These are phyloP conservation scores for Xylariaceae sp. DNA, from an alignment of 2,329 filamentous ascomycete genomes.

Conservation along the genomic window DNA sequence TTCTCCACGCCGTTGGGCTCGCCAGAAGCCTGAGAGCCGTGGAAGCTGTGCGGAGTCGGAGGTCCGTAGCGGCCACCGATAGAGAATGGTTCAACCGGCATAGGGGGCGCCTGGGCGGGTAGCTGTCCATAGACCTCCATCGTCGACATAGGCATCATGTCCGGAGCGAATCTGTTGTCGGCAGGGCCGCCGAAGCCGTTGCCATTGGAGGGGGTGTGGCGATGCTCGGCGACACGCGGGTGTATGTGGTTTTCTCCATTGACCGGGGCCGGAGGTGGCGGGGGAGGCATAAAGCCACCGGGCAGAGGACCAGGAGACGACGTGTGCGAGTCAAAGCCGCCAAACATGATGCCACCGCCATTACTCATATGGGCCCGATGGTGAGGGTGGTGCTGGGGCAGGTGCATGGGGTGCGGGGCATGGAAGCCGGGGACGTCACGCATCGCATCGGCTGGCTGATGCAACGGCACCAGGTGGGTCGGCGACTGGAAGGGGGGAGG, in stretches of 20 bases:
- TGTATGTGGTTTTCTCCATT: constrained; percentile 19
- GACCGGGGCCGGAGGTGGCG: constrained; percentile 18
- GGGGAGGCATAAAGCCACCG: constrained; percentile 40
- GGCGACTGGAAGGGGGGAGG: constrained; percentile 10
- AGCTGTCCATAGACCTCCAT: constrained; percentile 19
- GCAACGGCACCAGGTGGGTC: constrained; percentile 13
- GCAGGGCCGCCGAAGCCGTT: constrained; percentile 20
- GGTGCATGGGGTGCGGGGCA: constrained; percentile 22
- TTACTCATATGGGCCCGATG: constrained; percentile 44
- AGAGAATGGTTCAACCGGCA: constrained; percentile 23
- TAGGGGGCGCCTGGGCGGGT: constrained; percentile 7
- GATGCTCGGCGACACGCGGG: constrained; percentile 17
- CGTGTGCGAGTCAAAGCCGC: constrained; percentile 46
- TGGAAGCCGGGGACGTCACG: constrained; percentile 13
- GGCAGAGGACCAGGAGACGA: constrained; percentile 49
- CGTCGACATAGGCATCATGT: constrained; percentile 16
- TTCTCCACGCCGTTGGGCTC: constrained; percentile 35
- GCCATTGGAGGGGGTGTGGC: constrained; percentile 20
- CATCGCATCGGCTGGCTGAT: constrained; percentile 13
- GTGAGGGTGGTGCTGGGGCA: constrained; percentile 30
- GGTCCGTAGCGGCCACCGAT: constrained; percentile 36
- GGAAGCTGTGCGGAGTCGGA: constrained; percentile 53
- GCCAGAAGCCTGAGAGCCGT: constrained; percentile 51
- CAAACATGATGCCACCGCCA: constrained; percentile 47
- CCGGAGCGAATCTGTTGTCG: constrained; percentile 19